Conservation (phyloP, 1,139 yeast genomes). For the Pichia sp. region DNA sequence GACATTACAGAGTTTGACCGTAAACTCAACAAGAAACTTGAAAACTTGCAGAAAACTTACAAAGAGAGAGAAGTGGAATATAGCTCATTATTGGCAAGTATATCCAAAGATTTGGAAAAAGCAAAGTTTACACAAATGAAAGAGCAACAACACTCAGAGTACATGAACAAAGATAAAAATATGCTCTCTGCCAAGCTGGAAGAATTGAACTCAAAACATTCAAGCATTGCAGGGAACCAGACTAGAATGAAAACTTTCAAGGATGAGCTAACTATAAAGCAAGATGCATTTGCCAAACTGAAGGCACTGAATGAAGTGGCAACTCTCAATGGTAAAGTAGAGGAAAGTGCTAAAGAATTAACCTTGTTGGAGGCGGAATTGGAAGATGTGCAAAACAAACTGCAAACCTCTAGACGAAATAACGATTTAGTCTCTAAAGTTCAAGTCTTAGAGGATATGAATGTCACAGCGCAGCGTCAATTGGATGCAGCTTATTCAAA, state of each 20-base stretch:
- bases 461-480: too few species aligned
- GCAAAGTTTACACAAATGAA: slow-evolving; percentile 33
- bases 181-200: slow-evolving; percentile 29
- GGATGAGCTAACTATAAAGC: slow-evolving; percentile 31
- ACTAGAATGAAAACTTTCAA: slow-evolving; percentile 29
- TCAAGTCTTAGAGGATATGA: slow-evolving; percentile 16
- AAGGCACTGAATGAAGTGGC: slow-evolving; percentile 32
- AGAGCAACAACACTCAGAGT: slow-evolving; percentile 36
- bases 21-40: too few species aligned
- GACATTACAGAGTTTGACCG: too few species aligned
- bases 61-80: slow-evolving; percentile 2
- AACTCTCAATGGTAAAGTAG: slow-evolving; percentile 26
- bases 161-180: slow-evolving; percentile 32
- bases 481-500: too few species aligned
- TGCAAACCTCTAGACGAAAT: slow-evolving; percentile 47
- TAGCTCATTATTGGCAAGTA: not conserved
- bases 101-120: slow-evolving; percentile 1
- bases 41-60: slow-evolving; percentile 9
- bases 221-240: slow-evolving; percentile 34
- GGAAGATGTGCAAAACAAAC: slow-evolving; percentile 46
- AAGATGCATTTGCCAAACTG: slow-evolving; percentile 27
- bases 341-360: not conserved
- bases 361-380: slow-evolving; percentile 19
- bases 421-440: slow-evolving; percentile 52
- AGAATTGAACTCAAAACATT: slow-evolving; percentile 32